These are phyloP conservation scores for Periglandula ipomoeae DNA, from an alignment of 2,329 filamentous ascomycete species.

Conservation along the genomic window DNA sequence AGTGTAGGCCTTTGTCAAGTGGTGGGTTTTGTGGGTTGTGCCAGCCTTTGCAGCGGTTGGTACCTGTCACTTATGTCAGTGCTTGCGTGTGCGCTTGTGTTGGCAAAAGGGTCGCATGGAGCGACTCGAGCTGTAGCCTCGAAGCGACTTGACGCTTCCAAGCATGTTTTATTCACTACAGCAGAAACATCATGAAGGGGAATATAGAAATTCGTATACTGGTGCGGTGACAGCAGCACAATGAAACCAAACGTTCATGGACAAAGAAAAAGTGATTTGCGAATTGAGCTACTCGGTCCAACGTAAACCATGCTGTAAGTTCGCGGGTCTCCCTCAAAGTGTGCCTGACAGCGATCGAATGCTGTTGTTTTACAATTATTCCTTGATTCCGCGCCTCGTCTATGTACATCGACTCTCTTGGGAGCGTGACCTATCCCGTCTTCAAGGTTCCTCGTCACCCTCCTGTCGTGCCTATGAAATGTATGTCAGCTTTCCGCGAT, in stretches of 20 bases:
- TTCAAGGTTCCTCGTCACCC: slow-evolving; percentile 45
- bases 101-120: no score
- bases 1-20: not conserved
- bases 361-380: not conserved
- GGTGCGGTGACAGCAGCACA: no score
- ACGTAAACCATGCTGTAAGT: not conserved
- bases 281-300: not conserved
- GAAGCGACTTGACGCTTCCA: no score
- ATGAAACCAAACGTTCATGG: no score
- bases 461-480: slow-evolving; percentile 39
- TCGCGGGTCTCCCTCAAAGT: not conserved
- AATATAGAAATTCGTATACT: no score
- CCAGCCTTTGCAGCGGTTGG: not conserved
- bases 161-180: no score
- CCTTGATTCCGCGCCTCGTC: slow-evolving; percentile 9
- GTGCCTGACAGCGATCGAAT: not conserved
- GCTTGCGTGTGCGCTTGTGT: no score
- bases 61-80: slow-evolving; percentile 1
- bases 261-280: slow-evolving; percentile 2
- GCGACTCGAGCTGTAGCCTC: no score
- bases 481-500: not conserved
- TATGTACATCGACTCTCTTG: slow-evolving; percentile 27
- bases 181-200: no score
- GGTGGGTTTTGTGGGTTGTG: slow-evolving; percentile 1
- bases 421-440: slow-evolving; percentile 3